Percentiles rank a stretch among this genome's conserved stretches.
These are phyloP conservation scores for Chaetomium fimeti DNA, from an alignment of 495 filamentous ascomycete genomes.

Conservation along the genomic window DNA sequence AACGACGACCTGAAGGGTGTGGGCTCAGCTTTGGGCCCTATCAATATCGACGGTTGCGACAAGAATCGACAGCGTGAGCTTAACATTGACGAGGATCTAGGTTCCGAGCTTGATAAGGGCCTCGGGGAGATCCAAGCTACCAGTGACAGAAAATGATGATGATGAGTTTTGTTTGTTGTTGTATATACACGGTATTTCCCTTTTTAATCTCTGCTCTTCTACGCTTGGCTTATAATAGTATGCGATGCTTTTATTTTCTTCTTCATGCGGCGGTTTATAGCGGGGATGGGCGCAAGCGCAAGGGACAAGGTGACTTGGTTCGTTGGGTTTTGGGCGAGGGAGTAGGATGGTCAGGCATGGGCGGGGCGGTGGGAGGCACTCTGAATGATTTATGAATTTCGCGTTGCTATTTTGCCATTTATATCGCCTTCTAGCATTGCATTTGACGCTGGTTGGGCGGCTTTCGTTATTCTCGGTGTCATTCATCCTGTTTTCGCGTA, in stretches of 20 bases:
- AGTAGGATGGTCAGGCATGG: background rate
- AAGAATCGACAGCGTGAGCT: conserved; percentile 2
- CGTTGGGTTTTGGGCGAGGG: background rate
- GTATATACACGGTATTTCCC: conserved; percentile 4
- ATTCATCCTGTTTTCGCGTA: background rate
- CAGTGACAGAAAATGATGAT: background rate
- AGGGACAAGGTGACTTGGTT: background rate
- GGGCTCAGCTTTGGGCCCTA: conserved; percentile 22
- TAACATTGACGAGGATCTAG: background rate
- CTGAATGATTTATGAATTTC: conserved; percentile 17
- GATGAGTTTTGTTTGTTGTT: background rate
- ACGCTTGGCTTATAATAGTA: background rate
- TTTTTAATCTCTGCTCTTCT: conserved; percentile 8
- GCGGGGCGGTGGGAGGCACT: conserved; percentile 9
- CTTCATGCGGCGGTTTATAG: background rate
- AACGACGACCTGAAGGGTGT: conserved; percentile 30
- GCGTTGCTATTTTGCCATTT: background rate
- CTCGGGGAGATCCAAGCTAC: background rate
- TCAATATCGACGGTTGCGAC: background rate
- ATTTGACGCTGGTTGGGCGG: background rate
- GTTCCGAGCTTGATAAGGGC: background rate
- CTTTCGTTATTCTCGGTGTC: background rate
- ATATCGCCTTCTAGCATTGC: background rate
- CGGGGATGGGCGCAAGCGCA: conserved; percentile 1
- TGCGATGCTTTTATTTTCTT: background rate